Conservation (phyloP, 371 early-diverging fungal genomes). For the Apophysomyces ossiformis region DNA sequence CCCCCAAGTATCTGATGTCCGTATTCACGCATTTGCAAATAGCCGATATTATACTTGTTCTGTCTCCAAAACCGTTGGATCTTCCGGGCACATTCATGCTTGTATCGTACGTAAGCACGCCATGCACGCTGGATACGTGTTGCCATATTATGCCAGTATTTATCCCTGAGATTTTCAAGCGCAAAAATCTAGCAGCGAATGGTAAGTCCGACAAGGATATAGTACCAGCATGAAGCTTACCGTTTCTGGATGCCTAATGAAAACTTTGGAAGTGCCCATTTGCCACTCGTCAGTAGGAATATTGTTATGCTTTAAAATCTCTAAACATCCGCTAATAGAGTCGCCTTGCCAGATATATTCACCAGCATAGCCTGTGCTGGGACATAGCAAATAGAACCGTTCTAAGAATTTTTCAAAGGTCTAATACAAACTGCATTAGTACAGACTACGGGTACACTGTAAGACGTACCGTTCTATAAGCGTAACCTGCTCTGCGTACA, state of each 20-base stretch:
- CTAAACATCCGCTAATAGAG: slow-evolving; percentile 66
- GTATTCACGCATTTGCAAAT: slow-evolving; percentile 90
- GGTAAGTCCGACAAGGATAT: slow-evolving; percentile 3
- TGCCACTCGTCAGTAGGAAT: slow-evolving; percentile 95
- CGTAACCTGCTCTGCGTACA: slow-evolving; percentile 96
- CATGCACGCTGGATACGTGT: slow-evolving; percentile 93
- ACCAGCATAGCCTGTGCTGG: slow-evolving; percentile 83
- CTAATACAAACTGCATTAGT: slow-evolving; percentile 10
- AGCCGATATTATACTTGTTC: slow-evolving; percentile 90
- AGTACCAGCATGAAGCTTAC: slow-evolving; percentile 24
- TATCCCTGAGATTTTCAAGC: slow-evolving; percentile 90
- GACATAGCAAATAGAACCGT: slow-evolving; percentile 78
- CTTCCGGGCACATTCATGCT: slow-evolving; percentile 72
- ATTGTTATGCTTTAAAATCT: slow-evolving; percentile 85
- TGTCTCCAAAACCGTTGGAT: slow-evolving; percentile 87
- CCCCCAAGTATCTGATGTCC: slow-evolving; percentile 89
- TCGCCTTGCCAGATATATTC: slow-evolving; percentile 90
- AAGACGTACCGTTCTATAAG: slow-evolving; percentile 66
- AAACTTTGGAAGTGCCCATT: slow-evolving; percentile 91
- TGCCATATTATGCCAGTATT: slow-evolving; percentile 97
- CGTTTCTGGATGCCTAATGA: slow-evolving; percentile 95
- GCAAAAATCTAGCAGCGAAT: slow-evolving; percentile 70
- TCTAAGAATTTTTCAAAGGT: slow-evolving; percentile 56
- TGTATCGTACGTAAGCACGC: slow-evolving; percentile 78
- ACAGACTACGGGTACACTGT: background rate